phyloP scores from a whole-genome alignment of 176 grass and related monocot species.

The Juncus effusus region DNA sequence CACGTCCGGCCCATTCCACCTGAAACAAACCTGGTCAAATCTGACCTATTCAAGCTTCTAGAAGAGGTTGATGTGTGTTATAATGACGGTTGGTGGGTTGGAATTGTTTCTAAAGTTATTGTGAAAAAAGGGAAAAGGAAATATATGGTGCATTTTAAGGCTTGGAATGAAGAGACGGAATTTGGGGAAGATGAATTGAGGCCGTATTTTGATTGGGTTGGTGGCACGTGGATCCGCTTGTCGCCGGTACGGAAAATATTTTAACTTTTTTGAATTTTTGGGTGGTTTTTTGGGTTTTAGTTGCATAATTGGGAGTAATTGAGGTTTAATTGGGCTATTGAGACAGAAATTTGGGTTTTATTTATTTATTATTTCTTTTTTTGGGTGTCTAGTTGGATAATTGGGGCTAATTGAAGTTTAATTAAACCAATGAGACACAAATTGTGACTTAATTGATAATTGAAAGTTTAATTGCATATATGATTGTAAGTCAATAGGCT shows the following conservation, averaged over 20 bases:
- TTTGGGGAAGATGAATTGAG: slow-evolving; percentile 48
- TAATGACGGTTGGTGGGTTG: slow-evolving; percentile 89
- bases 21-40: background rate
- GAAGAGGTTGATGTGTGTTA: slow-evolving; percentile 79
- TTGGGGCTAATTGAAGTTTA: no score
- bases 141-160: slow-evolving; percentile 73
- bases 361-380: background rate
- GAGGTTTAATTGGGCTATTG: background rate
- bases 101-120: slow-evolving; percentile 62
- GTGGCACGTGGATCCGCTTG: slow-evolving; percentile 61
- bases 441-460: background rate
- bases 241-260: slow-evolving; percentile 36
- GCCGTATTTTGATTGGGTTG: slow-evolving; percentile 67
- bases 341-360: background rate
- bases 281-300: background rate
- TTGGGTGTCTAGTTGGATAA: background rate
- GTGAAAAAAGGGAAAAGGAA: background rate
- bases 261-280: background rate
- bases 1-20: slow-evolving; percentile 58
- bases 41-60: slow-evolving; percentile 39
- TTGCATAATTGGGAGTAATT: background rate
- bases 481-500: no score
- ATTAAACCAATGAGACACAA: background rate
- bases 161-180: slow-evolving; percentile 64
- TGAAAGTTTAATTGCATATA: background rate